Percentiles rank a stretch among this genome's conserved stretches.
Evolutionary conservation across 2,329 filamentous ascomycete genomes (phyloP).

Genomic region (Corinectria fuckeliana): DNA sequence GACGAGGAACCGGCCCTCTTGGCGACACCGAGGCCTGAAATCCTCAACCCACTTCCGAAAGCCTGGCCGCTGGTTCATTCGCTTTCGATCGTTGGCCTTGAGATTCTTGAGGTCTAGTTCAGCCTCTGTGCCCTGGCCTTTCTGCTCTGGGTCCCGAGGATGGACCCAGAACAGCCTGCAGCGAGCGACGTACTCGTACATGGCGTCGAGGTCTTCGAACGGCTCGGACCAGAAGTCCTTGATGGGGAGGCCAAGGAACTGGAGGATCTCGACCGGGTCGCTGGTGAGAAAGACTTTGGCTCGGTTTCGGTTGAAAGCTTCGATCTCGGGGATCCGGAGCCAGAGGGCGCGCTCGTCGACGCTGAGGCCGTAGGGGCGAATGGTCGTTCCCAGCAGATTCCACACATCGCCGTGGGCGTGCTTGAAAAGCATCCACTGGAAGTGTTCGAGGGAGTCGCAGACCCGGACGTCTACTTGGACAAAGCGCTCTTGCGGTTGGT

Average conservation of each 20-base stretch:
- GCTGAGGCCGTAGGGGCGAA: slow-evolving; percentile 71
- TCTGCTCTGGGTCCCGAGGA: slow-evolving; percentile 40
- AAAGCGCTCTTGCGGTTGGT: slow-evolving; percentile 38
- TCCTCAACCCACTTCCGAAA: slow-evolving; percentile 68
- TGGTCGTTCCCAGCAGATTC: slow-evolving; percentile 67
- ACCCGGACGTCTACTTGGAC: slow-evolving; percentile 75
- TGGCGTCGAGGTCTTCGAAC: slow-evolving; percentile 59
- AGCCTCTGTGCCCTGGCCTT: slow-evolving; percentile 4
- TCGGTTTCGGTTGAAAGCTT: slow-evolving; percentile 61
- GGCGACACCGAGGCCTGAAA: slow-evolving; percentile 62
- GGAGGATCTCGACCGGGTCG: slow-evolving; percentile 61
- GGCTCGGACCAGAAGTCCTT: slow-evolving; percentile 55
- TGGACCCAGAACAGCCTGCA: slow-evolving; percentile 65
- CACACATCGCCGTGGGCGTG: slow-evolving; percentile 75
- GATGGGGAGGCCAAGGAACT: slow-evolving; percentile 67
- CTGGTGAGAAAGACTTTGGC: slow-evolving; percentile 66
- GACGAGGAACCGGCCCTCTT: slow-evolving; percentile 44
- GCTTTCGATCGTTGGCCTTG: slow-evolving; percentile 62
- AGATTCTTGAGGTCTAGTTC: slow-evolving; percentile 45
- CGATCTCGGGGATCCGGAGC: slow-evolving; percentile 72
- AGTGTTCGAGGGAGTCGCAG: slow-evolving; percentile 49
- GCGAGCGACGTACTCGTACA: slow-evolving; percentile 67
- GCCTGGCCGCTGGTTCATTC: slow-evolving; percentile 60
- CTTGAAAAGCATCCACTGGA: slow-evolving; percentile 71
- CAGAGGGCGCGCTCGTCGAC: slow-evolving; percentile 68